phyloP scores from a whole-genome alignment of 768 basidiomycete species.

The Hortiboletus campestris region DNA sequence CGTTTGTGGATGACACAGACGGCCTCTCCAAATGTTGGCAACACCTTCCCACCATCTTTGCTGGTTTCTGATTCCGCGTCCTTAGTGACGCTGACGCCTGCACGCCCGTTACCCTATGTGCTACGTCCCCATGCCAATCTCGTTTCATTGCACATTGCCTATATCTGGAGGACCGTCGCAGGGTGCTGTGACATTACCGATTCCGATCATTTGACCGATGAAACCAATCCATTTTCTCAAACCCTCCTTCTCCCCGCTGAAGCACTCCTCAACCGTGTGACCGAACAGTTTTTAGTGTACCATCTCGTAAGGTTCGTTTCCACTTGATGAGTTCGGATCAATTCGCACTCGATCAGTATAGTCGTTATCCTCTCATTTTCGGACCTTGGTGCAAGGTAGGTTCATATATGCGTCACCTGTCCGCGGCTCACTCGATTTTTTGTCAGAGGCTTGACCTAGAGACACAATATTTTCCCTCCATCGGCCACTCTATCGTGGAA shows the following conservation, averaged over 20 bases:
- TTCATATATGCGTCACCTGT: conserved; percentile 10
- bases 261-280: conserved; percentile 49
- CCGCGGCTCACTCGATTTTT: background rate
- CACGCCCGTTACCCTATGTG: conserved; percentile 32
- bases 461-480: conserved; percentile 42
- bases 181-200: conserved; percentile 2
- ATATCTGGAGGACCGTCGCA: conserved; percentile 36
- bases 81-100: conserved; percentile 42
- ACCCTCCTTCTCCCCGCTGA: conserved; percentile 54
- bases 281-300: conserved; percentile 52
- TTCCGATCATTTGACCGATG: conserved; percentile 30
- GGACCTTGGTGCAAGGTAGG: conserved; percentile 63
- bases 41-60: background rate
- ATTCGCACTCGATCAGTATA: conserved; percentile 28
- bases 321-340: conserved; percentile 2
- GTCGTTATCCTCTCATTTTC: conserved; percentile 77
- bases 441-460: conserved; percentile 60
- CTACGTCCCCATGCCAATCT: conserved; percentile 31
- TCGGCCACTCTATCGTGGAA: conserved; percentile 48
- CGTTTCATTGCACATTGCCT: conserved; percentile 40
- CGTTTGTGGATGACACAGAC: conserved; percentile 46
- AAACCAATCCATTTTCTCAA: conserved; percentile 50
- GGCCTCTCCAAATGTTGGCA: conserved; percentile 41
- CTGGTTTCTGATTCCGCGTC: conserved; percentile 8
- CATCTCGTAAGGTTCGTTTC: conserved; percentile 57